phyloP scores from a whole-genome alignment of 164 flowering plant genomes.

The Piper betle region DNA sequence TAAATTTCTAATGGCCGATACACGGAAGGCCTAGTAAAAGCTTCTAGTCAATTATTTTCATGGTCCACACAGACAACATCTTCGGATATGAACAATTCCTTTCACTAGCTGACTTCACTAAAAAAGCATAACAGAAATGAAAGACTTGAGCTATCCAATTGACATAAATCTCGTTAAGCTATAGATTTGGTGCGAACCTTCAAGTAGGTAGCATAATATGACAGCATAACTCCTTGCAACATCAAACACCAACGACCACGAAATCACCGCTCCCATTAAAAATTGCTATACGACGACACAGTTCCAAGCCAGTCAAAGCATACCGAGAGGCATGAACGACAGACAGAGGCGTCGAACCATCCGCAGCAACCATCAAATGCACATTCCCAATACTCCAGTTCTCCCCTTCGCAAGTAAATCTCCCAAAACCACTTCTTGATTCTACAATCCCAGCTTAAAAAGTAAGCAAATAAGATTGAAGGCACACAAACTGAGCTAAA shows the following conservation, averaged over 20 bases:
- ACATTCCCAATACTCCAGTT: neutral
- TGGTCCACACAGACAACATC: neutral
- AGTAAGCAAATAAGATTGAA: neutral
- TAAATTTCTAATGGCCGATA: neutral
- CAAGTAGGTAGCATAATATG: too few relatives aligned
- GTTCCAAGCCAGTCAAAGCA: neutral
- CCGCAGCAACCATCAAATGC: neutral
- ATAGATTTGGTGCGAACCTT: too few relatives aligned
- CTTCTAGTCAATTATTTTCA: neutral
- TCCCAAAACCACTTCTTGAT: neutral
- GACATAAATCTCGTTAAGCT: too few relatives aligned
- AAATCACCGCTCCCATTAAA: too few relatives aligned
- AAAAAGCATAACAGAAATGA: neutral
- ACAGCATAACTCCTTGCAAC: too few relatives aligned
- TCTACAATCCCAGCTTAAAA: neutral
- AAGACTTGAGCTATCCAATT: too few relatives aligned
- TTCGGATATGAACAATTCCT: neutral
- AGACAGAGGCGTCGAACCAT: neutral
- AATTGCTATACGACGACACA: too few relatives aligned
- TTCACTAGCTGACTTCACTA: neutral
- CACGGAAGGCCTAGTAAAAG: neutral
- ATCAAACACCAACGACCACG: too few relatives aligned
- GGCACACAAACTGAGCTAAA: neutral
- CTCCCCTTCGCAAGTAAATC: neutral
- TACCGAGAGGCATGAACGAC: neutral